phyloP scores from a whole-genome alignment of 495 filamentous ascomycete genomes.

The Penicillium bovifimosum region DNA sequence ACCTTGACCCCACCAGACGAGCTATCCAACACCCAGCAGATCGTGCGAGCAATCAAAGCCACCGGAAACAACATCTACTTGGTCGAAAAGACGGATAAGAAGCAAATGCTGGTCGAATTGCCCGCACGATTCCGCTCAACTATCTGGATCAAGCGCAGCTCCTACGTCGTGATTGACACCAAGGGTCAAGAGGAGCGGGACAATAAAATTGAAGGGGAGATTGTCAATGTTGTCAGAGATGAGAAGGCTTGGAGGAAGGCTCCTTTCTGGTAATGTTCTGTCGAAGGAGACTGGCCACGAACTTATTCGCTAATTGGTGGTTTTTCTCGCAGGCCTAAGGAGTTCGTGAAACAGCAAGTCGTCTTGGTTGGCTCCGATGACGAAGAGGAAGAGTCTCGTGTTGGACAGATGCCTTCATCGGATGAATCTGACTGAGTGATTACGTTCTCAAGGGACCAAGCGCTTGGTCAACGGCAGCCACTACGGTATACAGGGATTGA shows the following conservation, averaged over 20 bases:
- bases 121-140: constrained; percentile 77
- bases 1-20: constrained; percentile 67
- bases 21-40: constrained; percentile 57
- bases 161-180: constrained; percentile 79
- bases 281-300: not conserved
- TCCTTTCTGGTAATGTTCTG: constrained; percentile 68
- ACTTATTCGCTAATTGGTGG: not conserved
- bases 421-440: constrained; percentile 47
- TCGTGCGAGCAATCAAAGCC: constrained; percentile 71
- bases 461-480: not conserved
- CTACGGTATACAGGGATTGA: not conserved
- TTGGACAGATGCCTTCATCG: constrained; percentile 76
- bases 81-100: constrained; percentile 57
- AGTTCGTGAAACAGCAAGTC: constrained; percentile 61
- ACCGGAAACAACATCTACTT: constrained; percentile 85
- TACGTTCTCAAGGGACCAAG: not conserved
- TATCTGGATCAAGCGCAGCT: constrained; percentile 83
- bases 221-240: constrained; percentile 86
- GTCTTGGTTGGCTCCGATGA: constrained; percentile 35
- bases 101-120: constrained; percentile 63
- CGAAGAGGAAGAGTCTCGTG: constrained; percentile 70
- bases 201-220: constrained; percentile 81
- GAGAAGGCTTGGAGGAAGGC: constrained; percentile 90
- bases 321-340: constrained; percentile 57
- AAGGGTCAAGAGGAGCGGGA: constrained; percentile 58